These are phyloP conservation scores for Backusella psychrophila DNA, from an alignment of 192 early-diverging fungal species.

Conservation along the genomic window DNA sequence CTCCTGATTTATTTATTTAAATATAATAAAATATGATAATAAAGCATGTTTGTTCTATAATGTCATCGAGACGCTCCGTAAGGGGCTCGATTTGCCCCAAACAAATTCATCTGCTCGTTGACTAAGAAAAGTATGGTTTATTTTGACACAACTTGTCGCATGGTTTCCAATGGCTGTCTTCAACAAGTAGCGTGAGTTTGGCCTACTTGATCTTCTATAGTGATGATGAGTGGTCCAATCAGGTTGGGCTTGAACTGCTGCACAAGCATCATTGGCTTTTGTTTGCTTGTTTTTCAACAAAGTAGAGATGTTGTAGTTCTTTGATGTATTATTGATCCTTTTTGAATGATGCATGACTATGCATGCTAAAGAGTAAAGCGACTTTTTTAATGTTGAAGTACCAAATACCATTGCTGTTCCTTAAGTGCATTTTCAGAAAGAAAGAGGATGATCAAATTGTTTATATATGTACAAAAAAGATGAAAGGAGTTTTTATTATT, in stretches of 20 bases:
- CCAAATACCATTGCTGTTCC: not conserved
- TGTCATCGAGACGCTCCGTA: not conserved
- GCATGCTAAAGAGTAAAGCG: not conserved
- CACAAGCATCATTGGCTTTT: not conserved
- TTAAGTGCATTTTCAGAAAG: not conserved
- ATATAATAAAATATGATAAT: not conserved
- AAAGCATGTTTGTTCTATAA: not conserved
- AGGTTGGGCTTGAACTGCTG: not conserved
- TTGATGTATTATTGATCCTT: not conserved
- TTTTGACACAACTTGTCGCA: not conserved
- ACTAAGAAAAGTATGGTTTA: not conserved
- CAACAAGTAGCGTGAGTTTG: not conserved
- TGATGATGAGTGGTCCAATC: not conserved
- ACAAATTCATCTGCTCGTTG: constrained; percentile 1
- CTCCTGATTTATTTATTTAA: not conserved
- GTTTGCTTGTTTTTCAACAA: not conserved
- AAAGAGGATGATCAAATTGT: not conserved
- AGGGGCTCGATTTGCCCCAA: constrained; percentile 6
- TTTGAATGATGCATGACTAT: not conserved
- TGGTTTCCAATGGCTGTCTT: not conserved
- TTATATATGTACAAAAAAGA: not conserved
- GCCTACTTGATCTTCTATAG: not conserved
- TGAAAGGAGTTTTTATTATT: not conserved
- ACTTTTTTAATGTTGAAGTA: not conserved
- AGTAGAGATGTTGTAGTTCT: no score